phyloP scores from a whole-genome alignment of 495 filamentous ascomycete genomes.

The Venustampulla echinocandica region DNA sequence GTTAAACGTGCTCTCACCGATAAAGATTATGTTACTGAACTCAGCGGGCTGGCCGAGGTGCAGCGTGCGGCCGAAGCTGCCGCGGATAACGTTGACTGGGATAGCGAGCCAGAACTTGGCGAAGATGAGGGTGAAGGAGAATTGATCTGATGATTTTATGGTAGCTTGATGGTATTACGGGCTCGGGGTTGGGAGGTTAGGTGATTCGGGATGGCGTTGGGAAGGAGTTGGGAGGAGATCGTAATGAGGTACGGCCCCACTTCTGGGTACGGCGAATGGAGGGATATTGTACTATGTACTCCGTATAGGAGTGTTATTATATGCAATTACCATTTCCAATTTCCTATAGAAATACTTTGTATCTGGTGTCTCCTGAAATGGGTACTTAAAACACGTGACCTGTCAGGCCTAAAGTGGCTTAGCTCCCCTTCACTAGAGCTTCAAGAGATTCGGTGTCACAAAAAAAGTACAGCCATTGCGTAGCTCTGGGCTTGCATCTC shows the following conservation, averaged over 20 bases:
- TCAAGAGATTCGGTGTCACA: neutral
- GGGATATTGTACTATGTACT: too few relatives aligned
- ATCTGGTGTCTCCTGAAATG: neutral
- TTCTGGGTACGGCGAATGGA: too few relatives aligned
- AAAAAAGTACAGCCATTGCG: conserved; percentile 7
- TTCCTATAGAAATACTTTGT: too few relatives aligned
- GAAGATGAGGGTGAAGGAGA: conserved; percentile 38
- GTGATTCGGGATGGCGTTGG: neutral
- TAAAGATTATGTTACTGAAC: conserved; percentile 77
- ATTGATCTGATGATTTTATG: too few relatives aligned
- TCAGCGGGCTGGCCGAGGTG: conserved; percentile 87
- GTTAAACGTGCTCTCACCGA: conserved; percentile 79
- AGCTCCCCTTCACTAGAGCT: neutral
- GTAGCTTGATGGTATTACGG: too few relatives aligned
- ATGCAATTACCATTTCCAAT: too few relatives aligned
- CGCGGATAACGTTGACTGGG: conserved; percentile 51
- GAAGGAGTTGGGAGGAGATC: neutral
- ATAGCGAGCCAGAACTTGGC: conserved; percentile 35
- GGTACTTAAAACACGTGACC: too few relatives aligned
- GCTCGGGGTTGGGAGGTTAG: neutral
- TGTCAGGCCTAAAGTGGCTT: too few relatives aligned
- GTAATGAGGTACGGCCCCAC: too few relatives aligned
- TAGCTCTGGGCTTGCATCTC: too few relatives aligned
- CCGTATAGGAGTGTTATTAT: too few relatives aligned
- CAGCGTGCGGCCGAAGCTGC: conserved; percentile 71